phyloP scores from a whole-genome alignment of 805 yeast genomes.

The Wickerhamiella vanderwaltii region DNA sequence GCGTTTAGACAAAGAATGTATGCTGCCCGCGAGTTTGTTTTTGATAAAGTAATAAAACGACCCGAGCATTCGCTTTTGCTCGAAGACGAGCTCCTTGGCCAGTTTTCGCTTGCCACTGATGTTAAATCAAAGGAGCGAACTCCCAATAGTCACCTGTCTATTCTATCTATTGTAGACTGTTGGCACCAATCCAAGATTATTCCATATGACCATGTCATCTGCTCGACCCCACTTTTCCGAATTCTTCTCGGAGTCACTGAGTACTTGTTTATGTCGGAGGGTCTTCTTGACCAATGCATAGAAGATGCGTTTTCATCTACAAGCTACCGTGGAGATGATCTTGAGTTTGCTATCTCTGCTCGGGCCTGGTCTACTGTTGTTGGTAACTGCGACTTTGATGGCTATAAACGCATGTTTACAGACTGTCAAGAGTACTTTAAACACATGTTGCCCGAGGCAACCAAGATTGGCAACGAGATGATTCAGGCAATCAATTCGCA shows the following conservation, averaged over 20 bases:
- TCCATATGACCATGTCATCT: constrained; percentile 93
- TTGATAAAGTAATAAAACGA: constrained; percentile 43
- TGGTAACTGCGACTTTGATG: constrained; percentile 55
- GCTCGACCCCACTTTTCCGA: constrained; percentile 88
- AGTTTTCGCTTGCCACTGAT: constrained; percentile 60
- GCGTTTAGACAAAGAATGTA: constrained; percentile 47
- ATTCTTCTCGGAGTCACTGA: constrained; percentile 91
- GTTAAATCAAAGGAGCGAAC: constrained; percentile 39
- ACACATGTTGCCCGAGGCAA: constrained; percentile 83
- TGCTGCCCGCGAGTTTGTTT: constrained; percentile 63
- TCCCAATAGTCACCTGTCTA: constrained; percentile 82
- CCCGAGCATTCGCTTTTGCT: constrained; percentile 46
- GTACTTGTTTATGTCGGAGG: constrained; percentile 75
- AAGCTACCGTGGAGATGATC: constrained; percentile 74
- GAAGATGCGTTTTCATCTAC: constrained; percentile 54
- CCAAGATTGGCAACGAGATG: constrained; percentile 85
- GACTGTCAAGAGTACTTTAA: constrained; percentile 70
- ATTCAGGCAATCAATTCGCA: constrained; percentile 32
- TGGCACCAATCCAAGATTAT: constrained; percentile 78
- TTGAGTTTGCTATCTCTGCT: constrained; percentile 87
- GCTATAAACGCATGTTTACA: constrained; percentile 63
- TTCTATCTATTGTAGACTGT: constrained; percentile 84
- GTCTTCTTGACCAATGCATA: constrained; percentile 67
- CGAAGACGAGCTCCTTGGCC: constrained; percentile 70
- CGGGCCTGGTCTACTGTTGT: constrained; percentile 78